phyloP scores from a whole-genome alignment of 1,284 basidiomycete genomes.

The Ganoderma leucocontextum region DNA sequence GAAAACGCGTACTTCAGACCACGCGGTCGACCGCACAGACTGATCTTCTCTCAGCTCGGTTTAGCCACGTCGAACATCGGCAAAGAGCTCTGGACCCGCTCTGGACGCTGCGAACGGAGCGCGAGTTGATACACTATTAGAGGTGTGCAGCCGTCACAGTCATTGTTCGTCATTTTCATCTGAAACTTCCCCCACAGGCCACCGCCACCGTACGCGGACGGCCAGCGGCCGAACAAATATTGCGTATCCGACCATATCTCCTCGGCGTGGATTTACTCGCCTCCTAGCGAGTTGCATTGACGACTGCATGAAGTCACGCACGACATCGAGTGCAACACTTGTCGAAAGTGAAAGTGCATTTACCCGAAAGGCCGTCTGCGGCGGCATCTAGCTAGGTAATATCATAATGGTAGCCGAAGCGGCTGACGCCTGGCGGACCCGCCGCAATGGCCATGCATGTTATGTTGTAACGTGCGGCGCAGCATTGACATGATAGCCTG shows the following conservation, averaged over 20 bases:
- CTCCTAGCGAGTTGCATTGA: neutral
- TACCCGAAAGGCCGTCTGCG: neutral
- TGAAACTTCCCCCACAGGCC: constrained; percentile 1
- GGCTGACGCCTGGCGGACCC: neutral
- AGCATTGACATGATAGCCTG: constrained; percentile 1
- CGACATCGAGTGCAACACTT: neutral
- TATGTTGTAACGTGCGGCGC: constrained; percentile 4
- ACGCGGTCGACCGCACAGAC: neutral
- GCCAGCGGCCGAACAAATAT: constrained; percentile 1
- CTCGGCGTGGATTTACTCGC: constrained; percentile 1
- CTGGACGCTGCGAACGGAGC: neutral
- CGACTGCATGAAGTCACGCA: neutral
- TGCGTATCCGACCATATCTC: constrained; percentile 6
- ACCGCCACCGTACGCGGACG: constrained; percentile 6
- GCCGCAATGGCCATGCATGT: neutral
- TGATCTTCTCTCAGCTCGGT: constrained; percentile 5
- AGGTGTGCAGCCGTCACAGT: neutral
- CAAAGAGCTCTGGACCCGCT: constrained; percentile 3
- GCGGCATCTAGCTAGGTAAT: neutral
- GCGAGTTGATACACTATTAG: constrained; percentile 3
- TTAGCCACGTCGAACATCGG: neutral
- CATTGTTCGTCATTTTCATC: neutral
- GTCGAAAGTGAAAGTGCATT: neutral
- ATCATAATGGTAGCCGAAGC: constrained; percentile 3
- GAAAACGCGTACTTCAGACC: neutral